Evolutionary conservation across 768 basidiomycete species (phyloP), one percentile per base, ranked within the genome.

Genomic region (Russula lepida): DNA sequence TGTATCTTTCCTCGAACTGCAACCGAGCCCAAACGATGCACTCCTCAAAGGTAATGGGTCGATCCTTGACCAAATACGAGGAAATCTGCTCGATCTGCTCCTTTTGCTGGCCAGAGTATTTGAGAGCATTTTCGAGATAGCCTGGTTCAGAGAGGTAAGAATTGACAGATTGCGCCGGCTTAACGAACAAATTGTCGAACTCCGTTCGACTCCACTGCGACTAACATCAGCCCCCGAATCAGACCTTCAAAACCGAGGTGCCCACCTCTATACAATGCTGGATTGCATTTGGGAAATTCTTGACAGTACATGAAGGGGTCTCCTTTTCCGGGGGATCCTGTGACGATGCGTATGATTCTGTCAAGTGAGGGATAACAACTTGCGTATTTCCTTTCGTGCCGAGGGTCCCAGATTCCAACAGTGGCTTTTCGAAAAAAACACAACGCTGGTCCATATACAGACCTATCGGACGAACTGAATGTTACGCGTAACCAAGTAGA

Each of bases 271-370:
- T 99, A 7, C 94, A 97, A 75, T 99, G 97, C 66, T 92, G 88
- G 68, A 98, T 98, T 27, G 89, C 88, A 71, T 99, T 95, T 11
- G 97, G 97, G 82, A 98, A 99, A 75, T 92, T 98, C 78, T 98
- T 98, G 72, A 98, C 88, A 1, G 97, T 99, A 73, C 97, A 99
- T 27, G 90, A 91, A 25, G 97, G 90, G 1, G 94, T 86, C 70
- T 95, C 89, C 74, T 97, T 98, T 76, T 99, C 97, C 9, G 97
- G 97, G 48, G 97, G 97, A 71, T 99, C 97, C 74, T 98, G 97
- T 15, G 95, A 98, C 9, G 94, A 95, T 15, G 90, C 87, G 73
- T 99, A 99, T 19, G 92, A 95, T 74, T 99, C 97, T 15, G 95
- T 97, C 43, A 98, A 66, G 72, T 97, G 83, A 23, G 95, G 97